Conservation (phyloP, 2,329 filamentous ascomycete species). For the Fusarium oligoseptatum region DNA sequence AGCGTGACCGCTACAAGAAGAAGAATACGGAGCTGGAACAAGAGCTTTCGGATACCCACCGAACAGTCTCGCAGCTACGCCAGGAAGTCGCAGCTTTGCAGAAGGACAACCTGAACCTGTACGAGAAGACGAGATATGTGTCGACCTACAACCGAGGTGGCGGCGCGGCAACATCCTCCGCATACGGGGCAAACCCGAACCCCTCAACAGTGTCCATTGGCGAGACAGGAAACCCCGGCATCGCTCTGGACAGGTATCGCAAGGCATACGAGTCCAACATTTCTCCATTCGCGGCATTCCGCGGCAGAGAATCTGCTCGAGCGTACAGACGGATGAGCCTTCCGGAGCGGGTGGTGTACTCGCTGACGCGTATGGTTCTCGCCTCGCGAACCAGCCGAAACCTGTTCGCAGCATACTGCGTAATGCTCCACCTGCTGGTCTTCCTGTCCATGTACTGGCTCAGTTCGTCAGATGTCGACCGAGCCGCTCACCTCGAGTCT, state of each 20-base stretch:
- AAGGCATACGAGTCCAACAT: constrained; percentile 96
- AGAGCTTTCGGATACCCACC: constrained; percentile 87
- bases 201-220: constrained; percentile 76
- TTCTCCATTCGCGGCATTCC: constrained; percentile 94
- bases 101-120: constrained; percentile 94
- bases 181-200: constrained; percentile 80
- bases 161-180: constrained; percentile 71
- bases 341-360: constrained; percentile 90
- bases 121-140: constrained; percentile 97
- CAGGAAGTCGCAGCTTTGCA: constrained; percentile 93
- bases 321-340: constrained; percentile 95
- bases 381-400: constrained; percentile 92
- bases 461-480: constrained; percentile 76
- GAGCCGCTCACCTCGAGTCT: constrained; percentile 69
- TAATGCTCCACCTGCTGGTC: constrained; percentile 88
- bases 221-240: constrained; percentile 69
- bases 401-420: constrained; percentile 91
- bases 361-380: constrained; percentile 89
- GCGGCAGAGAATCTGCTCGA: constrained; percentile 90
- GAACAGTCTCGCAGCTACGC: constrained; percentile 84
- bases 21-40: constrained; percentile 91
- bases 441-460: constrained; percentile 90
- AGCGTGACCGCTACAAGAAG: constrained; percentile 98
- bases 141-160: constrained; percentile 88
- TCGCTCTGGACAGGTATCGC: constrained; percentile 85